A percentile compares a stretch with the other conserved stretches of the same genome.
phyloP scores from a whole-genome alignment of 495 filamentous ascomycete genomes.

The Cercophora scortea region DNA sequence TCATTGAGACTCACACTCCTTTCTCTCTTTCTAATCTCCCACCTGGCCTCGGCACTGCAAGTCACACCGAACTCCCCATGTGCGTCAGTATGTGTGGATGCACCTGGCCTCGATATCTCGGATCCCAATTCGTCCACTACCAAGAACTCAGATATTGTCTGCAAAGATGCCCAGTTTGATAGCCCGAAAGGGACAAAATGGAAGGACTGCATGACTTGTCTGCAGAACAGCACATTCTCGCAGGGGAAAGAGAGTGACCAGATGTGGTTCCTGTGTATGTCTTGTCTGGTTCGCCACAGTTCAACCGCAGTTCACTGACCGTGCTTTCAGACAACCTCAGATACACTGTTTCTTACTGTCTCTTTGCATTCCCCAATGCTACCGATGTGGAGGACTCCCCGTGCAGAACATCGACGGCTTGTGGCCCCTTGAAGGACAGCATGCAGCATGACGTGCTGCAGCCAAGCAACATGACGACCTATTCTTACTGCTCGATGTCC shows the following conservation, averaged over 20 bases:
- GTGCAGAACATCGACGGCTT: slow-evolving; percentile 35
- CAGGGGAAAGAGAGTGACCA: slow-evolving; percentile 39
- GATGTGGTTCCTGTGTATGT: slow-evolving; percentile 46
- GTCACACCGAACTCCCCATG: slow-evolving; percentile 47
- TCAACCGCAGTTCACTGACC: not conserved
- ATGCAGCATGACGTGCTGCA: slow-evolving; percentile 24
- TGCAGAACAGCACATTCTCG: slow-evolving; percentile 40
- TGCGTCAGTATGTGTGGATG: slow-evolving; percentile 36
- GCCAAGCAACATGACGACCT: slow-evolving; percentile 22
- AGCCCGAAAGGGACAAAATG: slow-evolving; percentile 34
- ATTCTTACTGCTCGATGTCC: slow-evolving; percentile 31
- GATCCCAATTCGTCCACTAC: slow-evolving; percentile 39
- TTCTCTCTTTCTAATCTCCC: slow-evolving; percentile 17
- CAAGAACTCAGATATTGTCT: slow-evolving; percentile 35
- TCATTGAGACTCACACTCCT: slow-evolving; percentile 5
- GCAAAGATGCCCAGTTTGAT: slow-evolving; percentile 31
- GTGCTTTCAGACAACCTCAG: slow-evolving; percentile 33
- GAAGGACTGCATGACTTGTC: slow-evolving; percentile 41
- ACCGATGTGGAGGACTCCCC: slow-evolving; percentile 27
- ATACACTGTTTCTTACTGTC: slow-evolving; percentile 36
- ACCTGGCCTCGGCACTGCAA: slow-evolving; percentile 28
- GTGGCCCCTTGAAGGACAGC: slow-evolving; percentile 24
- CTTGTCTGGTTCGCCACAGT: not conserved
- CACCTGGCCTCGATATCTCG: slow-evolving; percentile 26
- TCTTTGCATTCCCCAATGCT: slow-evolving; percentile 39